Evolutionary conservation across 306 rosid species (phyloP).

Genomic region (Comarum palustre): DNA sequence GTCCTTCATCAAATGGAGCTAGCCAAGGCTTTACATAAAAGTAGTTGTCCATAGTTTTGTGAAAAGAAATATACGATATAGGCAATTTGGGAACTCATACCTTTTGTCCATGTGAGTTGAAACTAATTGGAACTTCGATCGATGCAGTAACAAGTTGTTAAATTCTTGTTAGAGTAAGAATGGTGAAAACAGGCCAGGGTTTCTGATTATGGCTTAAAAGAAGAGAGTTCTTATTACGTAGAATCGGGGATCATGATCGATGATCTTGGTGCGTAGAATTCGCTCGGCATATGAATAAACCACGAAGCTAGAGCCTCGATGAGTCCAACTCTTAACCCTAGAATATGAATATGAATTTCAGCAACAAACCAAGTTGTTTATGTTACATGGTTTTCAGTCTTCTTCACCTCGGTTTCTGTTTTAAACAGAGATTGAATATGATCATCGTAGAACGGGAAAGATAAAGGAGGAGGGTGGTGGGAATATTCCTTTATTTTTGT

Average conservation of each 20-base stretch:
- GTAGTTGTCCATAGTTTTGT: constrained; percentile 27
- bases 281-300: too few species aligned
- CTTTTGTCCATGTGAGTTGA: constrained; percentile 21
- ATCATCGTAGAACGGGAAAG: constrained; percentile 6
- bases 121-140: constrained; percentile 11
- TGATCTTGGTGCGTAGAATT: neutral
- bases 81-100: constrained; percentile 12
- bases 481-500: constrained; percentile 62
- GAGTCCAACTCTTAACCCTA: neutral
- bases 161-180: neutral
- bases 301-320: neutral
- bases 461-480: constrained; percentile 12
- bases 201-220: neutral
- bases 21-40: constrained; percentile 19
- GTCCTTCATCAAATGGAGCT: constrained; percentile 23
- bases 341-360: neutral
- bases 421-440: neutral
- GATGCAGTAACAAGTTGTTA: neutral
- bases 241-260: neutral
- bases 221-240: neutral
- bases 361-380: neutral
- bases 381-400: constrained; percentile 7
- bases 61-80: constrained; percentile 21
- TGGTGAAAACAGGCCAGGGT: neutral
- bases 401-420: constrained; percentile 23